Base-by-base conservation (phyloP, 1,284 basidiomycete species). In the Lentinula novae-zelandiae region DNA sequence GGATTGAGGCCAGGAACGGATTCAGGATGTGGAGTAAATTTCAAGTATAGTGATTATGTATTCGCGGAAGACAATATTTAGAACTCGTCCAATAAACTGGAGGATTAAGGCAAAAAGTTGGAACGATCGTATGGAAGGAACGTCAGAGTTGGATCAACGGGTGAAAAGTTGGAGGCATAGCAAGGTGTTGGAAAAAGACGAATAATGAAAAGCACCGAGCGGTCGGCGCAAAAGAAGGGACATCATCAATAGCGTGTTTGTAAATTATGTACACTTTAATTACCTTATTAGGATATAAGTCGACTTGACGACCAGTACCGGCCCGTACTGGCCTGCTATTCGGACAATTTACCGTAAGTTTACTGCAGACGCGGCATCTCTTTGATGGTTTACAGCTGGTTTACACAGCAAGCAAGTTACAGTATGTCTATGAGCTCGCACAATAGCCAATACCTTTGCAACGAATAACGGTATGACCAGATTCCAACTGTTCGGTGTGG, bases 391-490 rank as follows among this genome's bases (percentile, higher is more conserved):
- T 27, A 27, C 22, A 22, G 22, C 22, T 22, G 22, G 42, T 31
- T 51, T n/a, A 33, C 17, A 17, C 17, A 17, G 17, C 17, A 0
- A 17, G 17, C 17, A 17, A 17, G 17, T 27, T 7, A 8, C 9
- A 8, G 46, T 13, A 22, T 39, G 3, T 53, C 6, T 34, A 27
- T 4, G 15, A 38, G 22, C 22, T 40, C 20, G 56, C 44, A 49
- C 8, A 22, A 67, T 80, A 81, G n/a, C 83, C 82, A 61, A 85
- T 79, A 20, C 86, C 85, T 53, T 82, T 66, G 66, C 87, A 88
- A 12, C 74, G 74, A 61, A 85, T 78, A 42, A 81, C 67, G 1
- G 73, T 71, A 34, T 69, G 68, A 0, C 76, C 75, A 5, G 69
- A 67, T 9, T 66, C 44, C 55, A 72, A 63, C 5, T 71, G 71